phyloP scores from a whole-genome alignment of 2,329 filamentous ascomycete species.

The Verticillium zaregamsianum region DNA sequence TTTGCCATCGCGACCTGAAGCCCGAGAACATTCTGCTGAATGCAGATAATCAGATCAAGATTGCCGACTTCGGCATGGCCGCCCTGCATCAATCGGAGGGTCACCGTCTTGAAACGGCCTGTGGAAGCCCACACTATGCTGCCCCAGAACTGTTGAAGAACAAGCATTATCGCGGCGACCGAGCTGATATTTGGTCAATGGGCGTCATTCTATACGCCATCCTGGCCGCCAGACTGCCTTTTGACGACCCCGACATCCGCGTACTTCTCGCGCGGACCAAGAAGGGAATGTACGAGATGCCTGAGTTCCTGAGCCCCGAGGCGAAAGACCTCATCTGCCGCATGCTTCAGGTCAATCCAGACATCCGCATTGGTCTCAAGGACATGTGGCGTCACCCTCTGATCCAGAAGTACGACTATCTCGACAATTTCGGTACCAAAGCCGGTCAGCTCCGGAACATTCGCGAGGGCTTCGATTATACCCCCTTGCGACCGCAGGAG shows the following conservation, averaged over 20 bases:
- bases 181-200: slow-evolving; percentile 91
- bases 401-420: slow-evolving; percentile 75
- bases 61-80: slow-evolving; percentile 98
- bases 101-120: slow-evolving; percentile 80
- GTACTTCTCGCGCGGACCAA: slow-evolving; percentile 59
- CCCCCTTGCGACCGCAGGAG: slow-evolving; percentile 56
- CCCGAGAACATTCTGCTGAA: slow-evolving; percentile 95
- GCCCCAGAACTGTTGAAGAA: slow-evolving; percentile 85
- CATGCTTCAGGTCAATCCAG: slow-evolving; percentile 77
- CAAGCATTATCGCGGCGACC: slow-evolving; percentile 74
- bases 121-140: slow-evolving; percentile 94
- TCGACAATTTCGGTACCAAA: slow-evolving; percentile 61
- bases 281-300: slow-evolving; percentile 57
- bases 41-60: slow-evolving; percentile 71
- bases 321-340: slow-evolving; percentile 73
- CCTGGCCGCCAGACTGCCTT: slow-evolving; percentile 79
- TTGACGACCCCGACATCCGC: slow-evolving; percentile 63
- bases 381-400: slow-evolving; percentile 85
- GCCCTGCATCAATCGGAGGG: slow-evolving; percentile 78
- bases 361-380: slow-evolving; percentile 71
- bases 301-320: slow-evolving; percentile 59
- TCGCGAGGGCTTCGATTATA: slow-evolving; percentile 58
- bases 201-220: slow-evolving; percentile 87
- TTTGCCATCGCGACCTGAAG: slow-evolving; percentile 94
- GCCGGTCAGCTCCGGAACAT: slow-evolving; percentile 50